Base-by-base conservation (phyloP, 768 basidiomycete genomes). In the Tephrocybe sp. region DNA sequence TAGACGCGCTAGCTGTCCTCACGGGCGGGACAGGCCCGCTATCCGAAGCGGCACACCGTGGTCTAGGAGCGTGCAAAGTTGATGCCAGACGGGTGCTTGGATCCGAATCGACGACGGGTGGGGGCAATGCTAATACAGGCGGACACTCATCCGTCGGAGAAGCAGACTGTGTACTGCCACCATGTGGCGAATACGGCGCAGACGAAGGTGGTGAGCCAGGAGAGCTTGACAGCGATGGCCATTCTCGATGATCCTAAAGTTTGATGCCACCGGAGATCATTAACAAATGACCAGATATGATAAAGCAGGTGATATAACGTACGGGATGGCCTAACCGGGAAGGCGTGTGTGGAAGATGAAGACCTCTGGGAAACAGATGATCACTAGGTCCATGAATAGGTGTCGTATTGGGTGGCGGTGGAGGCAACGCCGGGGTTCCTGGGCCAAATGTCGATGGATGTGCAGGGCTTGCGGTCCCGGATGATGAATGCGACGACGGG, bases 391-490 rank as follows among this genome's bases (percentile, higher is more conserved):
- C 59, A 43, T 55, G 59, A 1, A 64, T 45, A n/a, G 62, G 64
- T 12, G 58, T 65, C 49, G 31, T 53, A 51, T 54, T 53, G 10
- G 56, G 60, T 32, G 51, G 68, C 58, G 45, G 68, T 54, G 51
- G 68, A 50, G 46, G 67, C 51, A 35, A 52, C 58, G 36, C 52
- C 1, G 34, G 70, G n/a, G 57, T 41, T 2, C 48, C 34, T 14
- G 63, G 55, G 9, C 23, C 65, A 33, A 65, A 62, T 20, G 65
- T 64, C 53, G 69, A 61, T 7, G 66, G 65, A 54, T 69, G 65
- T 8, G 76, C 70, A 22, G 79, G 79, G 49, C 74, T 78, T 4
- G 78, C 68, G 2, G 79, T 74, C 7, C 80, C 80, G 5, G 80
- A 80, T 32, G 75, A 71, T 8, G 78, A 74, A 44, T 71, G 70